Percentiles rank a stretch among this genome's conserved stretches.
Evolutionary conservation across 441 rosid species (phyloP).

Genomic region (Pelargonium australe): DNA sequence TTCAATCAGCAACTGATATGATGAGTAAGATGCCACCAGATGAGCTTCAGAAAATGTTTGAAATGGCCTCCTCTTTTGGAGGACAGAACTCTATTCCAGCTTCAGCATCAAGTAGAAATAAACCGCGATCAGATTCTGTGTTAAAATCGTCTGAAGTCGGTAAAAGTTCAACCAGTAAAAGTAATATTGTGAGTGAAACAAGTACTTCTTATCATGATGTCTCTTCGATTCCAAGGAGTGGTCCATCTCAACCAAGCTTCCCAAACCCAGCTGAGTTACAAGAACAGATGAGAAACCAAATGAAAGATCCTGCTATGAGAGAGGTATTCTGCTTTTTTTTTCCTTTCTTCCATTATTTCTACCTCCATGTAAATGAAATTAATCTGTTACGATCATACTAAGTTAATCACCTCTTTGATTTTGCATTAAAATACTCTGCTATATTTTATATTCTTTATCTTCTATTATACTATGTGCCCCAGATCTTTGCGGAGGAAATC

Average conservation of each 20-base stretch:
- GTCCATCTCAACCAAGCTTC: constrained; percentile 37
- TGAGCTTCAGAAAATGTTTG: constrained; percentile 75
- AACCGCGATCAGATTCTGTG: constrained; percentile 23
- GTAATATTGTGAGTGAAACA: constrained; percentile 35
- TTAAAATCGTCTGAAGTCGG: background rate
- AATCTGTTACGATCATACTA: background rate
- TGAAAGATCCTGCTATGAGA: constrained; percentile 90
- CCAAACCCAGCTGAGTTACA: constrained; percentile 61
- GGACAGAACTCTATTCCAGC: constrained; percentile 33
- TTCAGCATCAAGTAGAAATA: constrained; percentile 22
- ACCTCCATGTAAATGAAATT: background rate
- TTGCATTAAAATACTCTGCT: background rate
- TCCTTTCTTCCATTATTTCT: background rate
- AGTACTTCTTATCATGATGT: constrained; percentile 35
- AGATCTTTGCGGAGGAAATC: background rate
- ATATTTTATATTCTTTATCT: background rate
- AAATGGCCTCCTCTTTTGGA: constrained; percentile 61
- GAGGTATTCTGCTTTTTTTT: constrained; percentile 38
- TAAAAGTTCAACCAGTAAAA: constrained; percentile 17
- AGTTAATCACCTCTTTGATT: background rate
- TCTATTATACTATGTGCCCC: background rate
- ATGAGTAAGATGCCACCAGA: constrained; percentile 52
- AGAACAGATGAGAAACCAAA: constrained; percentile 82
- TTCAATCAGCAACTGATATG: constrained; percentile 56
- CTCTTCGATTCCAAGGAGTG: constrained; percentile 35